Evolutionary conservation across 2,329 filamentous ascomycete species (phyloP).

Genomic region (Aspergillus fructus): DNA sequence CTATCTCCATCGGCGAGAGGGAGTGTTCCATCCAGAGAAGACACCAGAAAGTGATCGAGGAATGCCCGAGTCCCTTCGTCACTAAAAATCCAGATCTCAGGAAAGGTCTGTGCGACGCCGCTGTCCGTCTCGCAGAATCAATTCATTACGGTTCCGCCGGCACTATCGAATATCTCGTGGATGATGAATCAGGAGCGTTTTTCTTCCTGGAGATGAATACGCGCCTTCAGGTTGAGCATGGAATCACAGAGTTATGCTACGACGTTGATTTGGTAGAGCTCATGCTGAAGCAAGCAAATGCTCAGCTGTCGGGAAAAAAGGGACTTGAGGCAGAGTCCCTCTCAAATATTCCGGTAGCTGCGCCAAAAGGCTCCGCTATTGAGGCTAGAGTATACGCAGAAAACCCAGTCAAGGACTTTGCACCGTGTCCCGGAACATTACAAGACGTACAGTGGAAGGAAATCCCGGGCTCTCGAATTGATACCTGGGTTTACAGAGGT

Average conservation of each 20-base stretch:
- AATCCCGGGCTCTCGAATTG: constrained; percentile 52
- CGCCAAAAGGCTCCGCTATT: constrained; percentile 50
- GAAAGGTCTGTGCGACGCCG: constrained; percentile 63
- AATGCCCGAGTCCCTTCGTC: constrained; percentile 75
- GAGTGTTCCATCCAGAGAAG: constrained; percentile 85
- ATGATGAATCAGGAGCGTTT: constrained; percentile 77
- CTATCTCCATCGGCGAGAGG: constrained; percentile 79
- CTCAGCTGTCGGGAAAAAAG: constrained; percentile 45
- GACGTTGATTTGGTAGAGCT: constrained; percentile 55
- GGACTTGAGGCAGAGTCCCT: constrained; percentile 46
- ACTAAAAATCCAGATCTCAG: constrained; percentile 56
- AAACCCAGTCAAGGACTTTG: constrained; percentile 59
- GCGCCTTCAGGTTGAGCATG: constrained; percentile 58
- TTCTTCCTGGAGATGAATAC: constrained; percentile 66
- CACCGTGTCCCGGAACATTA: constrained; percentile 59
- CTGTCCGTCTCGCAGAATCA: constrained; percentile 63
- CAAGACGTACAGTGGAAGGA: constrained; percentile 58
- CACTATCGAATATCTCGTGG: constrained; percentile 87
- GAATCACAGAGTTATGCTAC: constrained; percentile 58
- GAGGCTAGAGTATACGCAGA: constrained; percentile 59
- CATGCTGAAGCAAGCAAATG: constrained; percentile 58
- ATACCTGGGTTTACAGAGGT: constrained; percentile 64
- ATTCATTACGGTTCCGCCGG: constrained; percentile 77
- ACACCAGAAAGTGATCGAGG: constrained; percentile 89
- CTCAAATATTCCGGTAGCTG: constrained; percentile 41